Conservation (phyloP, 805 yeast genomes). For the Blastobotrys muscicola region DNA sequence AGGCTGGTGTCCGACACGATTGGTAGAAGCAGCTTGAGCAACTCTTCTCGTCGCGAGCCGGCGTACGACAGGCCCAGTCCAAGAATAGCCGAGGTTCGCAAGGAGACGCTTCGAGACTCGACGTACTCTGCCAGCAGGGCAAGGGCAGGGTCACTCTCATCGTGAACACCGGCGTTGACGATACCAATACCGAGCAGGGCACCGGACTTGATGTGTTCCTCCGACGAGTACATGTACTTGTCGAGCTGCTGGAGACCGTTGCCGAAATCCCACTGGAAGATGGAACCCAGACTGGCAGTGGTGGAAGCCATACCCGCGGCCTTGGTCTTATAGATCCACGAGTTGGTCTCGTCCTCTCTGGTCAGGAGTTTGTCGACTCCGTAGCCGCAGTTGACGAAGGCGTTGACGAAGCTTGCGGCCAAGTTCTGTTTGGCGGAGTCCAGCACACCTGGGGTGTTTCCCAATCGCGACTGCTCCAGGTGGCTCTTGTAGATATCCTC, state of each 20-base stretch:
- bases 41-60: slow-evolving; percentile 82
- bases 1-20: slow-evolving; percentile 67
- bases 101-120: slow-evolving; percentile 47
- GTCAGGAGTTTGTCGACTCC: slow-evolving; percentile 69
- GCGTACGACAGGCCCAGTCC: slow-evolving; percentile 94
- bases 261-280: slow-evolving; percentile 82
- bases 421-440: slow-evolving; percentile 93
- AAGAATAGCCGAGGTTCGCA: slow-evolving; percentile 73
- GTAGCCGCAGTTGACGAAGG: slow-evolving; percentile 84
- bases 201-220: slow-evolving; percentile 88
- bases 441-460: slow-evolving; percentile 40
- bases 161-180: slow-evolving; percentile 85
- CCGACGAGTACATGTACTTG: slow-evolving; percentile 76
- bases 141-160: slow-evolving; percentile 88
- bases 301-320: slow-evolving; percentile 87
- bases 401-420: slow-evolving; percentile 90
- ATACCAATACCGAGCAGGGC: slow-evolving; percentile 93
- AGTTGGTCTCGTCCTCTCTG: slow-evolving; percentile 58
- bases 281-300: slow-evolving; percentile 83
- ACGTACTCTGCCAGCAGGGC: slow-evolving; percentile 76
- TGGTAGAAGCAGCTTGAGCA: slow-evolving; percentile 68
- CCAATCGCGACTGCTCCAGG: slow-evolving; percentile 60
- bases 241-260: slow-evolving; percentile 88
- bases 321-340: slow-evolving; percentile 88
- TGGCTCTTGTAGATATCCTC: slow-evolving; percentile 92